These are phyloP conservation scores for Liriodendron chinense DNA, from an alignment of 164 flowering plant species.

Conservation along the genomic window DNA sequence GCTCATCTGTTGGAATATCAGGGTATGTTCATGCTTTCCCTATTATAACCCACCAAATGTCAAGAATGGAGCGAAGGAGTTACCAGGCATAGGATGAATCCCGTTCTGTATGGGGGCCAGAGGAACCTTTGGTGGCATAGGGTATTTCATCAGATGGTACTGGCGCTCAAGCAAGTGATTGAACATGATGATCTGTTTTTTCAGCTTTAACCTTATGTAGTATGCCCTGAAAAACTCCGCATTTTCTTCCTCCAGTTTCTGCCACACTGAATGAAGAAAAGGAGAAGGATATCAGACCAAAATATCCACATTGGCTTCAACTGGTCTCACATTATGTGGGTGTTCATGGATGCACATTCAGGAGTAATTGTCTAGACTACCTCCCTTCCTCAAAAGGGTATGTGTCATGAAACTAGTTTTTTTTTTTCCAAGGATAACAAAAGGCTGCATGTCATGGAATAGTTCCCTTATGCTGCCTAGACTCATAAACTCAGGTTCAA, in stretches of 20 bases:
- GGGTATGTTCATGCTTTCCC: not conserved
- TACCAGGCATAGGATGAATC: slow-evolving; percentile 89
- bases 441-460: not conserved
- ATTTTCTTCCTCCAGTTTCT: slow-evolving; percentile 98
- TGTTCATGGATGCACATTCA: not conserved
- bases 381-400: not conserved
- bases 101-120: slow-evolving; percentile 90
- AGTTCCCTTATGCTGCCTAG: slow-evolving; percentile 51
- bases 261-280: slow-evolving; percentile 69
- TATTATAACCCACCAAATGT: not conserved
- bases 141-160: slow-evolving; percentile 73
- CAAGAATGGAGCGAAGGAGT: slow-evolving; percentile 4
- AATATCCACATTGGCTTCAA: not conserved
- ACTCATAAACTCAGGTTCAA: slow-evolving; percentile 93
- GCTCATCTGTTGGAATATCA: not conserved
- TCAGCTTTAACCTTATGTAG: slow-evolving; percentile 84
- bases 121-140: slow-evolving; percentile 69
- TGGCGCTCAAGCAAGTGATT: slow-evolving; percentile 93
- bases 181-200: slow-evolving; percentile 85
- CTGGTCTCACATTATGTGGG: no score
- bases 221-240: slow-evolving; percentile 95
- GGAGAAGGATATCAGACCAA: slow-evolving; percentile 9
- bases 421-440: not conserved
- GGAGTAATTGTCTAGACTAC: not conserved
- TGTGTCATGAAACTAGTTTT: not conserved